These are phyloP conservation scores for Metschnikowia continentalis DNA, from an alignment of 805 yeast genomes.

Conservation along the genomic window DNA sequence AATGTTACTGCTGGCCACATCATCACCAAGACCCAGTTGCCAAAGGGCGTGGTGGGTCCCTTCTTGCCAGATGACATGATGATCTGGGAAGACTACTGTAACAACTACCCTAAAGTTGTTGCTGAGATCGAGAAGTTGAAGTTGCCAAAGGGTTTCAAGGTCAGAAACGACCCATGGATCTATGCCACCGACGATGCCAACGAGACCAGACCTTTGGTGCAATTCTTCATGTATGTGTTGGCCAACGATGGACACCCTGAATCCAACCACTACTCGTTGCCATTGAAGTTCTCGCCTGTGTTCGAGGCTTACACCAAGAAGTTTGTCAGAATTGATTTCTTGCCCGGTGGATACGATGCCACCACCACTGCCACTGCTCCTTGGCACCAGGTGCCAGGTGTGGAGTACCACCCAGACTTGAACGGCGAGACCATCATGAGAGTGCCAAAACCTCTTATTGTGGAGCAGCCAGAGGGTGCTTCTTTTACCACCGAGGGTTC, in stretches of 20 bases:
- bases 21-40: slow-evolving; percentile 51
- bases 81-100: slow-evolving; percentile 49
- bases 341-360: slow-evolving; percentile 70
- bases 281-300: slow-evolving; percentile 70
- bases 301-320: slow-evolving; percentile 57
- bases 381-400: slow-evolving; percentile 56
- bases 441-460: slow-evolving; percentile 64
- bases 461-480: slow-evolving; percentile 76
- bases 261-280: slow-evolving; percentile 72
- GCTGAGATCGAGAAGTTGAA: slow-evolving; percentile 67
- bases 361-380: slow-evolving; percentile 53
- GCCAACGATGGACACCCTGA: slow-evolving; percentile 61
- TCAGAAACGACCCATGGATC: slow-evolving; percentile 79
- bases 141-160: slow-evolving; percentile 52
- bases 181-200: slow-evolving; percentile 70
- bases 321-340: slow-evolving; percentile 66
- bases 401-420: slow-evolving; percentile 73
- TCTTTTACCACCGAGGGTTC: slow-evolving; percentile 58
- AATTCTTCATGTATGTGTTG: slow-evolving; percentile 70
- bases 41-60: slow-evolving; percentile 68
- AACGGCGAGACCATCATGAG: slow-evolving; percentile 48
- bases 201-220: slow-evolving; percentile 60
- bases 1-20: slow-evolving; percentile 61
- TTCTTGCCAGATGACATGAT: slow-evolving; percentile 60
- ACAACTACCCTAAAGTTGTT: slow-evolving; percentile 51